Evolutionary conservation across 2,329 filamentous ascomycete genomes (phyloP).

Genomic region (Colletotrichum brevisporum): DNA sequence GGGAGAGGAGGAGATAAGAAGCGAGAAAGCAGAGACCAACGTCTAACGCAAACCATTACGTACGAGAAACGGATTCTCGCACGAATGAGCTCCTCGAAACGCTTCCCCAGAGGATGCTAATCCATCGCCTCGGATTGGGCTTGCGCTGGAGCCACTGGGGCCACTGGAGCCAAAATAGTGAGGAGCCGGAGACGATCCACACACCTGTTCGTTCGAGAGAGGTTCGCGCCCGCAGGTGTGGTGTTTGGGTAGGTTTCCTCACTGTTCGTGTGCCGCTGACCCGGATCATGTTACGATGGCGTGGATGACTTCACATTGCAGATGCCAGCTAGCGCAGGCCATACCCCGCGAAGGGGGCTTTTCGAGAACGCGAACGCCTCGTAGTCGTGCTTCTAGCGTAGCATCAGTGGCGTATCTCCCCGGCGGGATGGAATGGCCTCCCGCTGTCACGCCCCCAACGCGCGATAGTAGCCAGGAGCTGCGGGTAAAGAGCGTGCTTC

Average conservation of each 20-base stretch:
- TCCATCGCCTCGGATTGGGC: slow-evolving; percentile 30
- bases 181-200: slow-evolving; percentile 3
- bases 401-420: not conserved
- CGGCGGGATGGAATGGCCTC: not conserved
- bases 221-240: not conserved
- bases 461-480: not conserved
- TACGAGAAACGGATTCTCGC: slow-evolving; percentile 32
- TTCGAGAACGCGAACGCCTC: slow-evolving; percentile 2
- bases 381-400: not conserved
- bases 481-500: not conserved
- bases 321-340: not conserved
- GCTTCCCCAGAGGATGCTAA: slow-evolving; percentile 38
- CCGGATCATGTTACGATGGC: slow-evolving; percentile 3
- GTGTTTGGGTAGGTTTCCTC: no score
- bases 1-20: slow-evolving; percentile 34
- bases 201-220: slow-evolving; percentile 19
- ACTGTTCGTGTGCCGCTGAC: not conserved
- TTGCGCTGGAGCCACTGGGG: not conserved
- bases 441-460: not conserved
- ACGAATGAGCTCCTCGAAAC: slow-evolving; percentile 22
- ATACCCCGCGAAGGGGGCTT: not conserved
- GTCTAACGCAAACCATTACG: slow-evolving; percentile 33
- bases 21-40: slow-evolving; percentile 37
- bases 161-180: not conserved
- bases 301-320: slow-evolving; percentile 7